Evolutionary conservation across 371 early-diverging fungal species (phyloP).

Genomic region (Lichtheimia corymbifera): DNA sequence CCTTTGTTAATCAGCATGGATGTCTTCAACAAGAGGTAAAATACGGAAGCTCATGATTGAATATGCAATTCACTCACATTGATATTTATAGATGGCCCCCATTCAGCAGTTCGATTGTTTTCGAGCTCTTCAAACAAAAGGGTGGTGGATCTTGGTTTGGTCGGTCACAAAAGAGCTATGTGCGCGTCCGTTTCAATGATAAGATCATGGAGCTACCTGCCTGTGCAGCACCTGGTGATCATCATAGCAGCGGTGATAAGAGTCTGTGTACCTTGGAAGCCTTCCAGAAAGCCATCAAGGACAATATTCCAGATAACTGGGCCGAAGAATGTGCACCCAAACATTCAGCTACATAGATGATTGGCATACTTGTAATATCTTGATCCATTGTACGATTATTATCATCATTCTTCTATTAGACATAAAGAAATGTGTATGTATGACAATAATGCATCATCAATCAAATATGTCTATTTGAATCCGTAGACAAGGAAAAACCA

Average conservation of each 20-base stretch:
- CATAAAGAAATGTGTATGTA: too few relatives aligned
- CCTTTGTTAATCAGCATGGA: slow-evolving; percentile 65
- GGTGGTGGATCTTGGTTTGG: slow-evolving; percentile 2
- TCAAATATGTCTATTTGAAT: too few relatives aligned
- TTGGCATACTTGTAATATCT: not conserved
- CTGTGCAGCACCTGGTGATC: slow-evolving; percentile 58
- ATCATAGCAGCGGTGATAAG: slow-evolving; percentile 58
- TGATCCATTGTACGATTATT: too few relatives aligned
- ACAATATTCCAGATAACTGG: slow-evolving; percentile 58
- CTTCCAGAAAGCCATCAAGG: slow-evolving; percentile 62
- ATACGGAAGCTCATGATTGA: slow-evolving; percentile 18
- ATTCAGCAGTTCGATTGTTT: slow-evolving; percentile 55
- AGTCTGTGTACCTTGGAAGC: slow-evolving; percentile 73
- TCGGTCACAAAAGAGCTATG: slow-evolving; percentile 50
- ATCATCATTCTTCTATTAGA: too few relatives aligned
- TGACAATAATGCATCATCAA: too few relatives aligned
- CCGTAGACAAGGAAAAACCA: too few relatives aligned
- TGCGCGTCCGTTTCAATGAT: slow-evolving; percentile 75
- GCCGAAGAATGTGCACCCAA: slow-evolving; percentile 42
- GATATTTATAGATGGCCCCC: slow-evolving; percentile 45
- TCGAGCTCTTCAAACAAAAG: slow-evolving; percentile 66
- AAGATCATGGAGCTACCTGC: slow-evolving; percentile 58
- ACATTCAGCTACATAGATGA: not conserved
- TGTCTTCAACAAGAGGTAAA: slow-evolving; percentile 49
- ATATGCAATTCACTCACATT: not conserved